Conservation (phyloP, 495 filamentous ascomycete genomes). For the Tuber aestivum region DNA sequence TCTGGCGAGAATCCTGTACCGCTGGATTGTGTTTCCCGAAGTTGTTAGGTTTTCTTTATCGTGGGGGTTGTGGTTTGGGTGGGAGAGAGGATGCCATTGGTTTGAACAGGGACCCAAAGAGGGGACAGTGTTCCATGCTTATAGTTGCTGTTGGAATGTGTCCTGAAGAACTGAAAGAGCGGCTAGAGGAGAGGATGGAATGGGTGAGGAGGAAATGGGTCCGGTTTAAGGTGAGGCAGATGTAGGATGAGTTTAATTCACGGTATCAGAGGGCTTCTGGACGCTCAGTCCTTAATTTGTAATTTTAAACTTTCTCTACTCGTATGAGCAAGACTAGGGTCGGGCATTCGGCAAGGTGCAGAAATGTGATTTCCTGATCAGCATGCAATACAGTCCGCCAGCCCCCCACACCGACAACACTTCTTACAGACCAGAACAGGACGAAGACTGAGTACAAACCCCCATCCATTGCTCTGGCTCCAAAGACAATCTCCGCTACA, state of each 20-base stretch:
- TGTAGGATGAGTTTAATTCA: slow-evolving; percentile 51
- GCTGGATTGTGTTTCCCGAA: slow-evolving; percentile 76
- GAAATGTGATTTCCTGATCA: too few relatives aligned
- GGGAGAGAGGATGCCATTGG: slow-evolving; percentile 64
- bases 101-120: slow-evolving; percentile 69
- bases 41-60: slow-evolving; percentile 81
- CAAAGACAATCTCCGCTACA: too few relatives aligned
- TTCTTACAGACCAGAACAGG: too few relatives aligned
- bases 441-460: too few relatives aligned
- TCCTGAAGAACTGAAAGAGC: slow-evolving; percentile 64
- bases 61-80: slow-evolving; percentile 53
- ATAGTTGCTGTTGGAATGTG: slow-evolving; percentile 69
- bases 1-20: slow-evolving; percentile 70
- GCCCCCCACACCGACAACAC: too few relatives aligned
- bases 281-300: too few relatives aligned
- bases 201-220: slow-evolving; percentile 85
- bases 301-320: too few relatives aligned
- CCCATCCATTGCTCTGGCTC: too few relatives aligned
- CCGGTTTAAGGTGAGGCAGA: slow-evolving; percentile 88
- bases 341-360: too few relatives aligned
- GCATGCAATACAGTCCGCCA: too few relatives aligned
- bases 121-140: slow-evolving; percentile 92
- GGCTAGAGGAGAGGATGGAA: slow-evolving; percentile 62
- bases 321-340: too few relatives aligned
- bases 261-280: too few relatives aligned